Evolutionary conservation across 768 basidiomycete species (phyloP).

Genomic region (Mycena amicta): DNA sequence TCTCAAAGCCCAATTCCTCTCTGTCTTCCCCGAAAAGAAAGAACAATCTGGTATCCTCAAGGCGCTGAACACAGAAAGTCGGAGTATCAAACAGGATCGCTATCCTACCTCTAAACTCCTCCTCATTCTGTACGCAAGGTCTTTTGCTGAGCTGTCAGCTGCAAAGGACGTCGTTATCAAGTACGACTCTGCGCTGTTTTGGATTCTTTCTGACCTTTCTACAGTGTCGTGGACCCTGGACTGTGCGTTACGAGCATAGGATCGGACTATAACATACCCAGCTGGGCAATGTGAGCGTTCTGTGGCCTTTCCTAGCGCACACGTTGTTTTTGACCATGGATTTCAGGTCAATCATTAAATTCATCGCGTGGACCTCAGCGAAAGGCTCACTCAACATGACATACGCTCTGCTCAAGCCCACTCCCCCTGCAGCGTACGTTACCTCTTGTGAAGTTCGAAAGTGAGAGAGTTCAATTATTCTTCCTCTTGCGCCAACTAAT

Average conservation of each 20-base stretch:
- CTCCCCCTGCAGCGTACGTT: constrained; percentile 8
- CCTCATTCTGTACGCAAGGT: constrained; percentile 1
- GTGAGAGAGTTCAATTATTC: constrained; percentile 1
- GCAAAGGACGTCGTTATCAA: constrained; percentile 18
- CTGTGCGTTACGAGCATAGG: background rate
- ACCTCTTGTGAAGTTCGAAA: constrained; percentile 2
- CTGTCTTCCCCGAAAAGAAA: background rate
- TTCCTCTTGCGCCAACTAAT: background rate
- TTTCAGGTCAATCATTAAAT: background rate
- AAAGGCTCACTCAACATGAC: constrained; percentile 10
- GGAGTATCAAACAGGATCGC: background rate
- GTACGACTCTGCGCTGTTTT: background rate
- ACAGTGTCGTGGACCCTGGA: constrained; percentile 9
- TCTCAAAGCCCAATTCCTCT: constrained; percentile 4
- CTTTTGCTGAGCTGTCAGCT: constrained; percentile 1
- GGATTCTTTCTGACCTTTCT: background rate
- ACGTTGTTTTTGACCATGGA: background rate
- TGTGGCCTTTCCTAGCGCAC: background rate
- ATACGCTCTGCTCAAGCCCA: constrained; percentile 2
- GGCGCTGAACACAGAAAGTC: constrained; percentile 7
- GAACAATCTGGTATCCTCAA: constrained; percentile 4
- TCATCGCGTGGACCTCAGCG: background rate
- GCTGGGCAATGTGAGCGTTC: background rate
- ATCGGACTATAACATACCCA: background rate
- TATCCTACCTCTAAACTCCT: constrained; percentile 15